Evolutionary conservation across 2,329 filamentous ascomycete genomes (phyloP).

Genomic region (Talaromyces piceae): DNA sequence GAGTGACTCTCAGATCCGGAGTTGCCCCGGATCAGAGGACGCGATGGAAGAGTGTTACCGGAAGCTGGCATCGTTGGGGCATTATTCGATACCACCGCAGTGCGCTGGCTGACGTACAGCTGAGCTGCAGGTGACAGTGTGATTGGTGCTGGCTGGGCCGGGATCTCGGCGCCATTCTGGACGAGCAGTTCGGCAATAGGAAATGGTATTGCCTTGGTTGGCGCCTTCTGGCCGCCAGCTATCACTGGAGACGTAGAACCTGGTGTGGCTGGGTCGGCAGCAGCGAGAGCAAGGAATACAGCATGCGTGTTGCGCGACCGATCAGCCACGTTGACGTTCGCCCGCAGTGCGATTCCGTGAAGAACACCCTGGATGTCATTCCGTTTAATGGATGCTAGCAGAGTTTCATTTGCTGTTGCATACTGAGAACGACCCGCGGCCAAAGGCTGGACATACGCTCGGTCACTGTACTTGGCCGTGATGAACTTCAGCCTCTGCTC

Average conservation of each 20-base stretch:
- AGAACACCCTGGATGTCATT: slow-evolving; percentile 93
- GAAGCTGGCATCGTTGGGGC: slow-evolving; percentile 1
- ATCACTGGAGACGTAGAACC: slow-evolving; percentile 23
- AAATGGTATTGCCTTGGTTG: slow-evolving; percentile 57
- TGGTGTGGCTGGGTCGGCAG: slow-evolving; percentile 82
- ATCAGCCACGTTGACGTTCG: slow-evolving; percentile 80
- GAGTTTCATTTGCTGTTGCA: slow-evolving; percentile 72
- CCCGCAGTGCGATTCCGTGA: slow-evolving; percentile 77
- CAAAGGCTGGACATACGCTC: slow-evolving; percentile 66
- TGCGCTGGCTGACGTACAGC: slow-evolving; percentile 75
- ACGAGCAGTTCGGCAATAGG: slow-evolving; percentile 83
- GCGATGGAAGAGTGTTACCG: slow-evolving; percentile 48
- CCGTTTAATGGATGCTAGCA: slow-evolving; percentile 88
- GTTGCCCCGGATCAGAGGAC: slow-evolving; percentile 47
- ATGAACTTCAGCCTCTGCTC: slow-evolving; percentile 94
- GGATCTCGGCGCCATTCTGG: slow-evolving; percentile 90
- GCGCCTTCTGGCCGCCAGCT: slow-evolving; percentile 25
- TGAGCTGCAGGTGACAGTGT: slow-evolving; percentile 74
- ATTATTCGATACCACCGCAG: slow-evolving; percentile 23
- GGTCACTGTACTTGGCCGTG: slow-evolving; percentile 86
- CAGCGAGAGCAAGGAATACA: slow-evolving; percentile 83
- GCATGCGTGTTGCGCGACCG: slow-evolving; percentile 81
- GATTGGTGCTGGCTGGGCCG: slow-evolving; percentile 66
- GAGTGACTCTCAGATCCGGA: slow-evolving; percentile 19
- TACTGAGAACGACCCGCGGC: slow-evolving; percentile 69